Percentiles rank a stretch among this genome's conserved stretches.
These are phyloP conservation scores for Zoysia pacifica DNA, from an alignment of 176 grass and related monocot genomes.

Conservation along the genomic window DNA sequence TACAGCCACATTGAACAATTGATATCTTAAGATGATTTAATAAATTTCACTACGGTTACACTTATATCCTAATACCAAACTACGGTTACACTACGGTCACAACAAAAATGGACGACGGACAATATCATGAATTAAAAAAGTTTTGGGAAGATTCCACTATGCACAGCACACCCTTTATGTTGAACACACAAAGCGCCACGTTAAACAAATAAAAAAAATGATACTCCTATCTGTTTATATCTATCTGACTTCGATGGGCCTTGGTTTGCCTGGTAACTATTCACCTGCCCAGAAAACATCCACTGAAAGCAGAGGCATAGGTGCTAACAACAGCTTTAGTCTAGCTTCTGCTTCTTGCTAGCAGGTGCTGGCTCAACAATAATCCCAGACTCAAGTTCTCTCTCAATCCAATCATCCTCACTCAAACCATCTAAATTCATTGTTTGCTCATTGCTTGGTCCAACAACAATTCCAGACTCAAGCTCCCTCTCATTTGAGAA, in stretches of 20 bases:
- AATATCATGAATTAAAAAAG: conserved; percentile 28
- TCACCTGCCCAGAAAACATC: conserved; percentile 1
- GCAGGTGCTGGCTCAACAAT: conserved; percentile 39
- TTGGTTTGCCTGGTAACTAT: conserved; percentile 25
- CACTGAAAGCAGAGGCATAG: not conserved
- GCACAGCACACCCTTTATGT: not conserved
- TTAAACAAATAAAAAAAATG: conserved; percentile 19
- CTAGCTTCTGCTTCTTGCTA: conserved; percentile 40
- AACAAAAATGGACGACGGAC: conserved; percentile 17
- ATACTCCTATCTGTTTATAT: conserved; percentile 9
- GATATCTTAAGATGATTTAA: not conserved
- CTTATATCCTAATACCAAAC: conserved; percentile 31
- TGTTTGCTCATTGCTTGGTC: conserved; percentile 15
- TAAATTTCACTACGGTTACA: conserved; percentile 25
- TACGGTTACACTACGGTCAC: conserved; percentile 11
- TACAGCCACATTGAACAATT: not conserved
- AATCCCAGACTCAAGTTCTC: conserved; percentile 62
- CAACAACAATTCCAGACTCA: conserved; percentile 42
- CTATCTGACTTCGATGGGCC: not conserved
- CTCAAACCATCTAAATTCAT: conserved; percentile 41
- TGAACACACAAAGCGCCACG: conserved; percentile 6
- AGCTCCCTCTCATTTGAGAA: conserved; percentile 40
- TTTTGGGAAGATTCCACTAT: not conserved
- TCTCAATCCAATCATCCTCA: conserved; percentile 66
- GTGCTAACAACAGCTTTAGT: conserved; percentile 36